Base-by-base conservation (phyloP, 257 asterid species). In the Solanum raphanifolium region DNA sequence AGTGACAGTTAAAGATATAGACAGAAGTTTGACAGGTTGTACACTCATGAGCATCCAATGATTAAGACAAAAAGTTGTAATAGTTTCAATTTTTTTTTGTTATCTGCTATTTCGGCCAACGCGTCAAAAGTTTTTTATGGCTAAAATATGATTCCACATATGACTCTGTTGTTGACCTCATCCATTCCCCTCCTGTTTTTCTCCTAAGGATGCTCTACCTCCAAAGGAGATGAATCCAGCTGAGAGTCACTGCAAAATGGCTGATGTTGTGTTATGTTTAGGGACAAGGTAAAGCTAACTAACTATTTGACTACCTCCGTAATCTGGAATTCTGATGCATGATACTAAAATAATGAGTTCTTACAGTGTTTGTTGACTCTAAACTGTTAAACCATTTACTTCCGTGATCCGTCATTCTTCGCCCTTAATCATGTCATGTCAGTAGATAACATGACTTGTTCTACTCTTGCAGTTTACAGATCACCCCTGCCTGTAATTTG, bases 401-500 rank as follows among this genome's bases (percentile, higher is more conserved):
- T 81, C 41, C 20, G 16, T 43, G 29, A 81, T 81, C 41, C 20
- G 16, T 43, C 39, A 81, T 81, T 81, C 68, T 81, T 81, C 18
- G 18, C 13, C 25, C 62, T 78, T 52, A 68, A 41, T 43, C 66
- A 48, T 31, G 55, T n/a, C 34, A 76, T 76, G 13, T 41, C 62
- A 41, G 25, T 15, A 78, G 84, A n/a, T 65, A 48, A 18, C 18
- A 38, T 83, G 83, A 41, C 82, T 90, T 68, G 34, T 87, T 88
- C 81, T 87, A 85, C 88, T 79, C 79, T 92, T 89, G 93, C 96
- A 97, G 99, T 91, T 95, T 97, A 93, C 99, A 97, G 94, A 97
- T 97, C 62, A 95, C 98, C 79, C 99, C 99, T 74, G 99, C 99
- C 69, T 95, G 99, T 91, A 95, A 97, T 91, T 92, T 97, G 90